These are phyloP conservation scores for Pleurotus sapidus DNA, from an alignment of 768 basidiomycete species.

Conservation along the genomic window DNA sequence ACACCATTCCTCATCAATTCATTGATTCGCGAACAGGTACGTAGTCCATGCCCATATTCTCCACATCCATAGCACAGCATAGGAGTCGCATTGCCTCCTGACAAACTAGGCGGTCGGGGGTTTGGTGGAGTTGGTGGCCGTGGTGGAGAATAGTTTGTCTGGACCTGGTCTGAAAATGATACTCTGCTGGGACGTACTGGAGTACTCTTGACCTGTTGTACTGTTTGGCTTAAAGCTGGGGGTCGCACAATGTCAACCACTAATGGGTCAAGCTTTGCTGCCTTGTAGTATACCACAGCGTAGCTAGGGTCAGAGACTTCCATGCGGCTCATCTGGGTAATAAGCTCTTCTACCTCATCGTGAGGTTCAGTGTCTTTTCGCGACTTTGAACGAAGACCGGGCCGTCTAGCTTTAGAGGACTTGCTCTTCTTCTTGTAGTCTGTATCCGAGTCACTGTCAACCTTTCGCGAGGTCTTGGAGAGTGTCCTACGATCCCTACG, in stretches of 20 bases:
- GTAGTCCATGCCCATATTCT: not conserved
- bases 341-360: constrained; percentile 7
- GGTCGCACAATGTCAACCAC: not conserved
- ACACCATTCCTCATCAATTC: not conserved
- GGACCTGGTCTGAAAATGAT: not conserved
- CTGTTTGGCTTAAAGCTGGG: not conserved
- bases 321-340: constrained; percentile 4
- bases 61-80: constrained; percentile 3
- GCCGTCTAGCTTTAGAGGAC: too few relatives aligned
- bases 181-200: not conserved
- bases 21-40: not conserved
- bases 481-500: too few relatives aligned
- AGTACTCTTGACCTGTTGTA: not conserved
- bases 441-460: not conserved
- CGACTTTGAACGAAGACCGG: too few relatives aligned
- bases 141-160: not conserved
- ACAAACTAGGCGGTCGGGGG: not conserved
- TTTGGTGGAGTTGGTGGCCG: not conserved
- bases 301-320: constrained; percentile 3
- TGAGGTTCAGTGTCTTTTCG: not conserved
- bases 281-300: constrained; percentile 2
- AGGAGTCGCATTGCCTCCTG: not conserved
- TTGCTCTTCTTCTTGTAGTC: not conserved
- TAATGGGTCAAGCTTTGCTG: constrained; percentile 3
- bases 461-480: not conserved